These are phyloP conservation scores for Aspergillus indologenus DNA, from an alignment of 495 filamentous ascomycete species.

Conservation along the genomic window DNA sequence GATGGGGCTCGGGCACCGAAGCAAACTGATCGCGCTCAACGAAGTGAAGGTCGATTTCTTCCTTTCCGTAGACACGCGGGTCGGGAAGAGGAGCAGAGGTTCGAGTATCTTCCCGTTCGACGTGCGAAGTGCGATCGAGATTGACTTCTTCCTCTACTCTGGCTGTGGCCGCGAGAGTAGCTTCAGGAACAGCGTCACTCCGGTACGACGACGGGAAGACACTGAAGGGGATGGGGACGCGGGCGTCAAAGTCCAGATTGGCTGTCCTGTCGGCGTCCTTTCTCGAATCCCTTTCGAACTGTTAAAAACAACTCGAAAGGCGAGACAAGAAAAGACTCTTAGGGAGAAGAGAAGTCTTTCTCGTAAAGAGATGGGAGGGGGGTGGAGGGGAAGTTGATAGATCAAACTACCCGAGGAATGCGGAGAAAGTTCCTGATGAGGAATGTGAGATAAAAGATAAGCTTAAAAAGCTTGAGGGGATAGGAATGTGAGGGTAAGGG, in stretches of 20 bases:
- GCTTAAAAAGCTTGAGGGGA: conserved; percentile 27
- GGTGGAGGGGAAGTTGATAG: conserved; percentile 22
- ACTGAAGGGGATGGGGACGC: conserved; percentile 98
- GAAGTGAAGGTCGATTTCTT: conserved; percentile 75
- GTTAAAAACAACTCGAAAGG: conserved; percentile 76
- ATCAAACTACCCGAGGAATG: conserved; percentile 21
- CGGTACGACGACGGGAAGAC: conserved; percentile 98
- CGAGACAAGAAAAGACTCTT: conserved; percentile 84
- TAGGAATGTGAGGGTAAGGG: conserved; percentile 14
- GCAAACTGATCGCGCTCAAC: conserved; percentile 49
- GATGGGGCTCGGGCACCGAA: neutral
- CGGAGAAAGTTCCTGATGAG: conserved; percentile 19
- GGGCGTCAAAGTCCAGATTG: conserved; percentile 99
- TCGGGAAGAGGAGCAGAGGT: conserved; percentile 65
- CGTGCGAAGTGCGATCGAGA: conserved; percentile 70
- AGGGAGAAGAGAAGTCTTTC: conserved; percentile 41
- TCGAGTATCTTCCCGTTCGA: conserved; percentile 91
- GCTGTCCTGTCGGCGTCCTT: conserved; percentile 78
- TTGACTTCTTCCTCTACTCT: conserved; percentile 88
- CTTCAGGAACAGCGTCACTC: conserved; percentile 80
- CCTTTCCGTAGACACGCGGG: conserved; percentile 67
- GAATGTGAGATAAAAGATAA: conserved; percentile 25
- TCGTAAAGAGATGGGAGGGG: conserved; percentile 24
- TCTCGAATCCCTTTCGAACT: conserved; percentile 93
- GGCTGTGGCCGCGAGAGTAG: conserved; percentile 56